These are phyloP conservation scores for Vitis labrusca DNA, from an alignment of 164 flowering plant genomes.

Conservation along the genomic window DNA sequence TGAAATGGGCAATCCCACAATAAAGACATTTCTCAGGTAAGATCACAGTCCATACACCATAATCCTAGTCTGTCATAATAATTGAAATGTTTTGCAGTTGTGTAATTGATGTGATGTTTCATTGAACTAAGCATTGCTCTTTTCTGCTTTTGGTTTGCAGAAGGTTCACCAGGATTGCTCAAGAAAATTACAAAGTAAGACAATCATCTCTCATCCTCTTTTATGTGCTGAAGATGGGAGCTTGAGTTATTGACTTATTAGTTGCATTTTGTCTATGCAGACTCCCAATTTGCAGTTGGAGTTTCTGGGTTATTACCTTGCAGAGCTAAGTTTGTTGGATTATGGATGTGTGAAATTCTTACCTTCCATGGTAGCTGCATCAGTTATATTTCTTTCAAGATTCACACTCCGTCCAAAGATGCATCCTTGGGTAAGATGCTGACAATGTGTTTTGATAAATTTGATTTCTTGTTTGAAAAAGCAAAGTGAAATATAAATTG, in stretches of 20 bases:
- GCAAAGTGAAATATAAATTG: neutral
- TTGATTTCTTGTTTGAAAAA: neutral
- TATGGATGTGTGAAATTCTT: conserved; percentile 60
- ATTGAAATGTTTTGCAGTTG: neutral
- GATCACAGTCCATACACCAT: neutral
- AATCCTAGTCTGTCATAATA: neutral
- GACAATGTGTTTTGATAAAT: no score
- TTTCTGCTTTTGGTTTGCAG: conserved; percentile 35
- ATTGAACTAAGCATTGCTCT: conserved; percentile 8
- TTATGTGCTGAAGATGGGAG: neutral
- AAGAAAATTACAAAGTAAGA: conserved; percentile 51
- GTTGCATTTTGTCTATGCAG: conserved; percentile 34
- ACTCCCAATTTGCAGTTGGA: conserved; percentile 54
- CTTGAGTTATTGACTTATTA: neutral
- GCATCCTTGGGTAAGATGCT: conserved; percentile 43
- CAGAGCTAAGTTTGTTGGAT: conserved; percentile 78
- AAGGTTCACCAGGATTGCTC: conserved; percentile 52
- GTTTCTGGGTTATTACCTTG: conserved; percentile 70
- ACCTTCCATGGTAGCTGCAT: conserved; percentile 81
- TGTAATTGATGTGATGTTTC: neutral
- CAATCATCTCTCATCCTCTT: neutral
- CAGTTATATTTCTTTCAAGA: conserved; percentile 47
- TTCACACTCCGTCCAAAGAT: conserved; percentile 27
- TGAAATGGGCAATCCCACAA: conserved; percentile 44
- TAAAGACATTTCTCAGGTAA: conserved; percentile 36